Conservation (phyloP, 768 basidiomycete genomes). For the Suillus lakei region DNA sequence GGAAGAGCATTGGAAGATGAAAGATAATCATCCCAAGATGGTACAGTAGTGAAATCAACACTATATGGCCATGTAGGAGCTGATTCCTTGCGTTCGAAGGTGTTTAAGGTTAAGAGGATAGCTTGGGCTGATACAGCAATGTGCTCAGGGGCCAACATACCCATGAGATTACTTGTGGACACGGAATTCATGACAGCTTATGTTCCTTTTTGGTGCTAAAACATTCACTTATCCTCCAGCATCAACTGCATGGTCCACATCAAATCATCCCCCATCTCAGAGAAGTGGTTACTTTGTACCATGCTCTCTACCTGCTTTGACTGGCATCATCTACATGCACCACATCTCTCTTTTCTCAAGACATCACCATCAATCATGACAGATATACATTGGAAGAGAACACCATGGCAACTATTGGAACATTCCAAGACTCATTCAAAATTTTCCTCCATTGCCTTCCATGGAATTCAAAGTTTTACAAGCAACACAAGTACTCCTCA, state of each 20-base stretch:
- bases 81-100: conserved; percentile 71
- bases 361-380: conserved; percentile 19
- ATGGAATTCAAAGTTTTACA: conserved; percentile 21
- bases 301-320: too few relatives aligned
- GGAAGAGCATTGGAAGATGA: conserved; percentile 70
- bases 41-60: conserved; percentile 62
- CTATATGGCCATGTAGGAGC: conserved; percentile 82
- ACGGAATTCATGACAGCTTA: conserved; percentile 52
- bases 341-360: conserved; percentile 21
- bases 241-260: too few relatives aligned
- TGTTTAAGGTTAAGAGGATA: conserved; percentile 69
- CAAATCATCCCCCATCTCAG: too few relatives aligned
- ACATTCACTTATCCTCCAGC: too few relatives aligned
- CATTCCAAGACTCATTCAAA: conserved; percentile 35
- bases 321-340: too few relatives aligned
- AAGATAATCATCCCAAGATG: conserved; percentile 67
- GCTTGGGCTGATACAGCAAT: conserved; percentile 79
- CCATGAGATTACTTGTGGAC: conserved; percentile 41
- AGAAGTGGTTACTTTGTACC: too few relatives aligned
- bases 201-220: too few relatives aligned
- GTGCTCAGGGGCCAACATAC: conserved; percentile 69
- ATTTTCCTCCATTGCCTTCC: conserved; percentile 30
- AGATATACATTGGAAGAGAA: conserved; percentile 23
- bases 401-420: conserved; percentile 22
- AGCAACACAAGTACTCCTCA: conserved; percentile 11